Base-by-base conservation (phyloP, 2,329 filamentous ascomycete genomes). In the Parasarocladium wereldwijsianum region DNA sequence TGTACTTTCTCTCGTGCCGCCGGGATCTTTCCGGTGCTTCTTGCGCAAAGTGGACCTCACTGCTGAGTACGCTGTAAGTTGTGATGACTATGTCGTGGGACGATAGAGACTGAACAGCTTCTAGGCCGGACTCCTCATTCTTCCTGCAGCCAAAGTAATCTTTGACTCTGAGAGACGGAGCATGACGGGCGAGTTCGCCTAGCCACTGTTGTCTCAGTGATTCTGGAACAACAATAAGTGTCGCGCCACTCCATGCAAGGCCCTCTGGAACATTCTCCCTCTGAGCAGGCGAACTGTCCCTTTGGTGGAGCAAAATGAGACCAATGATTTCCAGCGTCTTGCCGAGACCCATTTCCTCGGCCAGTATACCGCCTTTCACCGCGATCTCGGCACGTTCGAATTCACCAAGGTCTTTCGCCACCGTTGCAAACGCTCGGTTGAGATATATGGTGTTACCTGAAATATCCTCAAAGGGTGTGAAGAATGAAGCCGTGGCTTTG, bases 321-420 rank as follows among this genome's bases (percentile, higher is more conserved):
- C 75, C 66, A 25, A 85, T 70, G 3, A 82, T 60, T 51, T 87
- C 82, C 3, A 86, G 60, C 0, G 81, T 87, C 49, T 87, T 87
- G 2, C 81, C 81, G 1, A 87, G 57, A 0, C 81, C 81, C 81
- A 87, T 87, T 49, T 87, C 81, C 44, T 87, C 81, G 0, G 78
- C 73, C 5, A 87, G 55, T 27, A 84, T 75, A 1, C 79, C 79
- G 9, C 72, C 70, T 26, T 51, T 62, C 8, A 70, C 34, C 1
- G 41, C 38, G n/a, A 47, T 44, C 30, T 67, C 53, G 14, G 48
- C 35, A 25, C 54, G 45, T 19, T 50, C 47, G 32, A 70, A 71
- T 3, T 52, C 42, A 0, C 44, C 36, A 7, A 58, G 35, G 42
- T 77, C 60, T 21, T 56, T 55, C 1, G 69, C n/a, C n/a, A n/a